These are phyloP conservation scores for Tuber indicum DNA, from an alignment of 495 filamentous ascomycete species.

Conservation along the genomic window DNA sequence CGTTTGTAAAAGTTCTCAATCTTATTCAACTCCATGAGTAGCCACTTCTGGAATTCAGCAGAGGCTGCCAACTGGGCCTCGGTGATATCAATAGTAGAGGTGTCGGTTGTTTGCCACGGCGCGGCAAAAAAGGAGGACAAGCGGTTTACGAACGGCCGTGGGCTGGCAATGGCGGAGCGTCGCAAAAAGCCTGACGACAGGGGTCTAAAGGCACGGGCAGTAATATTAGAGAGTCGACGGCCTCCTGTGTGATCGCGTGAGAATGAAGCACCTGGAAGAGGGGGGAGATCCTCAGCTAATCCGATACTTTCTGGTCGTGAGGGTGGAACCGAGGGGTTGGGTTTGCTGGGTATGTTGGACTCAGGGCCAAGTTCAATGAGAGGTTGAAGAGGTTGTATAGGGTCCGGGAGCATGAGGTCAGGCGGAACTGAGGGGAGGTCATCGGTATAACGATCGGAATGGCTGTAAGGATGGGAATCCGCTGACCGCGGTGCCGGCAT, in stretches of 20 bases:
- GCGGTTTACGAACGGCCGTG: slow-evolving; percentile 33
- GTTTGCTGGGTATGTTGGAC: slow-evolving; percentile 8
- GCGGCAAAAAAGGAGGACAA: slow-evolving; percentile 30
- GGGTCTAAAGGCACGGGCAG: slow-evolving; percentile 4
- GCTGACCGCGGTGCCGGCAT: background rate
- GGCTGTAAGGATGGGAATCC: background rate
- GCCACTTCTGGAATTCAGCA: slow-evolving; percentile 59
- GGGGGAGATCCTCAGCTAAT: slow-evolving; percentile 7
- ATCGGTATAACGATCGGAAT: background rate
- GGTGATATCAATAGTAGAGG: slow-evolving; percentile 17
- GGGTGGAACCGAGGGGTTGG: background rate
- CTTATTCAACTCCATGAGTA: slow-evolving; percentile 59
- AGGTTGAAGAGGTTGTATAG: slow-evolving; percentile 26
- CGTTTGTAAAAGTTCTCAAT: slow-evolving; percentile 63
- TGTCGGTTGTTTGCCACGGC: slow-evolving; percentile 1
- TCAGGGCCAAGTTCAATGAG: slow-evolving; percentile 21
- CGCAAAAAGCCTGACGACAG: slow-evolving; percentile 15
- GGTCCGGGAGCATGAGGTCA: slow-evolving; percentile 32
- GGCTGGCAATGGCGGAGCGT: slow-evolving; percentile 17
- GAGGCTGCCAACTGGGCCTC: slow-evolving; percentile 34
- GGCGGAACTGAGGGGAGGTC: slow-evolving; percentile 9
- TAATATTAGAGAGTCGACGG: slow-evolving; percentile 5
- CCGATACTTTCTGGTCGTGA: slow-evolving; percentile 7
- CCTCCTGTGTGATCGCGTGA: slow-evolving; percentile 7
- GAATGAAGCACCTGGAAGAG: slow-evolving; percentile 18